Percentiles rank a stretch among this genome's conserved stretches.
Conservation (phyloP, 148 eudicot genomes). For the Fagopyrum homotropicum region DNA sequence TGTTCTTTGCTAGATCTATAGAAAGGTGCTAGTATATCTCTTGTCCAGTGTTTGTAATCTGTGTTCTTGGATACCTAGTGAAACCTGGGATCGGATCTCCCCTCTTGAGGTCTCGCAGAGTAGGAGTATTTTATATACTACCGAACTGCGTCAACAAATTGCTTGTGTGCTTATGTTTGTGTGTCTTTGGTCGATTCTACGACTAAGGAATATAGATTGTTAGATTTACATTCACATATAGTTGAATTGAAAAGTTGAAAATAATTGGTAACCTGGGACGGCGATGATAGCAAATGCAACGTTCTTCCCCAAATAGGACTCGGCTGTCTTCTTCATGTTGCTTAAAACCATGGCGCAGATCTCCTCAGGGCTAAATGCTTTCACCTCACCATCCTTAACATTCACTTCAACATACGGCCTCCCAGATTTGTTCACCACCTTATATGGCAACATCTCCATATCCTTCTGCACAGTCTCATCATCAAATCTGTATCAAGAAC, state of each 20-base stretch:
- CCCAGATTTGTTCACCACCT: slow-evolving; percentile 56
- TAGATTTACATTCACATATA: no score
- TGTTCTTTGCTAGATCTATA: no score
- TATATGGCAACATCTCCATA: slow-evolving; percentile 56
- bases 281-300: slow-evolving; percentile 56
- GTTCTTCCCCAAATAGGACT: slow-evolving; percentile 50
- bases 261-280: slow-evolving; percentile 39
- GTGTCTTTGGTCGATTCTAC: no score
- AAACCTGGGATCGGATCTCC: no score
- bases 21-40: no score
- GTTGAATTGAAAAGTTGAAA: neutral
- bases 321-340: slow-evolving; percentile 64
- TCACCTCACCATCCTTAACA: slow-evolving; percentile 45
- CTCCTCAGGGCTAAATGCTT: slow-evolving; percentile 64
- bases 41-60: no score
- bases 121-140: no score
- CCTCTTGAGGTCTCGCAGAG: no score
- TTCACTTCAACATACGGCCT: slow-evolving; percentile 52
- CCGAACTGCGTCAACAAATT: no score
- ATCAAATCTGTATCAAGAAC: slow-evolving; percentile 23
- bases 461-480: slow-evolving; percentile 39
- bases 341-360: slow-evolving; percentile 55
- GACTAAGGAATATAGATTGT: no score
- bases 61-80: no score
- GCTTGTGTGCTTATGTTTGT: no score